A percentile compares a stretch with the other conserved stretches of the same genome.
These are phyloP conservation scores for Rhexocercosporidium sp. DNA, from an alignment of 2,329 filamentous ascomycete genomes.

Conservation along the genomic window DNA sequence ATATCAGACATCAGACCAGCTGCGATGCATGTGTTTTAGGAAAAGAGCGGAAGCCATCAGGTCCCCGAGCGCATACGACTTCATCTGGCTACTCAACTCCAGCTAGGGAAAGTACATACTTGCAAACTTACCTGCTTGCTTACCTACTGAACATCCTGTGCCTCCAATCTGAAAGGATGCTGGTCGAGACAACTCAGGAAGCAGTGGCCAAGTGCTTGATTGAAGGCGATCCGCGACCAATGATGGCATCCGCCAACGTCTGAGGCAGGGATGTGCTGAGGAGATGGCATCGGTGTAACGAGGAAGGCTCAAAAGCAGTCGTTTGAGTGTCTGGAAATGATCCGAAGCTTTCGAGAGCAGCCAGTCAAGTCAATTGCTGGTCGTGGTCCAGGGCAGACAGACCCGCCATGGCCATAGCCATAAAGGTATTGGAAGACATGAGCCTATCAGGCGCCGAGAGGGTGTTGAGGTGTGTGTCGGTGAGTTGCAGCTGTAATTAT, in stretches of 20 bases:
- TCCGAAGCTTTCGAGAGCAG: slow-evolving; percentile 14
- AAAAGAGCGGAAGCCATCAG: slow-evolving; percentile 24
- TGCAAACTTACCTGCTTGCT: neutral
- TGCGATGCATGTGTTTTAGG: slow-evolving; percentile 17
- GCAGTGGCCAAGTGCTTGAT: slow-evolving; percentile 41
- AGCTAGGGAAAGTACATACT: slow-evolving; percentile 8
- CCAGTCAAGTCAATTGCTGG: slow-evolving; percentile 8
- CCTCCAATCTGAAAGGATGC: slow-evolving; percentile 7
- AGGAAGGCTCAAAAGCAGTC: slow-evolving; percentile 22
- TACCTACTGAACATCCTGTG: slow-evolving; percentile 8
- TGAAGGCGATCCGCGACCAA: slow-evolving; percentile 35
- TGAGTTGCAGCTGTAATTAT: slow-evolving; percentile 24
- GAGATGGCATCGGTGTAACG: slow-evolving; percentile 34
- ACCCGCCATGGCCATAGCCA: neutral
- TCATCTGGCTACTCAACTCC: slow-evolving; percentile 9
- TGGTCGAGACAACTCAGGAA: slow-evolving; percentile 37
- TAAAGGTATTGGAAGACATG: slow-evolving; percentile 24
- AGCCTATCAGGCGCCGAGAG: slow-evolving; percentile 24
- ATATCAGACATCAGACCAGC: slow-evolving; percentile 19
- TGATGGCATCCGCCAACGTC: slow-evolving; percentile 39
- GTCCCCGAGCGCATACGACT: slow-evolving; percentile 33
- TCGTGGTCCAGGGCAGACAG: neutral
- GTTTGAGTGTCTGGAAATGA: slow-evolving; percentile 29
- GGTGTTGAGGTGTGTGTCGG: slow-evolving; percentile 25
- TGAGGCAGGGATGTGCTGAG: slow-evolving; percentile 31